These are phyloP conservation scores for Entoloma clypeatum DNA, from an alignment of 1,284 basidiomycete genomes.

Conservation along the genomic window DNA sequence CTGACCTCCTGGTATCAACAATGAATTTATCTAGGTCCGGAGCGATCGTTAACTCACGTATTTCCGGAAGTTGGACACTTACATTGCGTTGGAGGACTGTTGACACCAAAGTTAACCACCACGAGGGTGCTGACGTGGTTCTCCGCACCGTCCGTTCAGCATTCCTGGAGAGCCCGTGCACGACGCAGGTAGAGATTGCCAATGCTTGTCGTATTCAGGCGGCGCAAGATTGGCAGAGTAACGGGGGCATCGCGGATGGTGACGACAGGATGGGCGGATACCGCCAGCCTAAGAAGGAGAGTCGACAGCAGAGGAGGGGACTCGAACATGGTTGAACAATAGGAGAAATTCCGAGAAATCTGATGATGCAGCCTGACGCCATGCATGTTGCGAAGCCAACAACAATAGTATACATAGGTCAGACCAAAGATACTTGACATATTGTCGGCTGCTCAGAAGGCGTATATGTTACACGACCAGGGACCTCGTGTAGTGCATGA, in stretches of 20 bases:
- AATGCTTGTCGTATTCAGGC: slow-evolving; percentile 44
- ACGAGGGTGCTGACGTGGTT: slow-evolving; percentile 33
- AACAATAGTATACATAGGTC: no score
- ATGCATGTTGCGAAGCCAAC: no score
- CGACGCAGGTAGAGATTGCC: slow-evolving; percentile 48
- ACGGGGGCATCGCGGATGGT: slow-evolving; percentile 39
- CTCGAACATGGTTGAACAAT: no score
- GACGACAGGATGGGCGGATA: slow-evolving; percentile 44
- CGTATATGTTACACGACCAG: no score
- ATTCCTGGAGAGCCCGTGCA: slow-evolving; percentile 40
- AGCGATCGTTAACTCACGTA: not conserved
- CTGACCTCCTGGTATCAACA: slow-evolving; percentile 40
- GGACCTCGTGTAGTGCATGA: no score
- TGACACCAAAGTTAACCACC: slow-evolving; percentile 55
- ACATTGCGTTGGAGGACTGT: slow-evolving; percentile 56
- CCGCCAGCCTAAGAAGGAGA: slow-evolving; percentile 41
- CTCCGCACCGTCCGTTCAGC: slow-evolving; percentile 28
- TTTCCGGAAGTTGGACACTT: slow-evolving; percentile 16
- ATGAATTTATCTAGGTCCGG: slow-evolving; percentile 33
- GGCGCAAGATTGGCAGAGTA: slow-evolving; percentile 45
- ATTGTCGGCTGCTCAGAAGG: no score
- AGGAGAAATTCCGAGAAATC: no score
- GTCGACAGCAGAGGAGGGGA: slow-evolving; percentile 35
- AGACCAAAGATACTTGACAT: no score
- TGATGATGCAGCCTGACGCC: no score